Evolutionary conservation across 2,329 filamentous ascomycete genomes (phyloP), one percentile per base, ranked within the genome.

Genomic region (Colletotrichum eleusines): DNA sequence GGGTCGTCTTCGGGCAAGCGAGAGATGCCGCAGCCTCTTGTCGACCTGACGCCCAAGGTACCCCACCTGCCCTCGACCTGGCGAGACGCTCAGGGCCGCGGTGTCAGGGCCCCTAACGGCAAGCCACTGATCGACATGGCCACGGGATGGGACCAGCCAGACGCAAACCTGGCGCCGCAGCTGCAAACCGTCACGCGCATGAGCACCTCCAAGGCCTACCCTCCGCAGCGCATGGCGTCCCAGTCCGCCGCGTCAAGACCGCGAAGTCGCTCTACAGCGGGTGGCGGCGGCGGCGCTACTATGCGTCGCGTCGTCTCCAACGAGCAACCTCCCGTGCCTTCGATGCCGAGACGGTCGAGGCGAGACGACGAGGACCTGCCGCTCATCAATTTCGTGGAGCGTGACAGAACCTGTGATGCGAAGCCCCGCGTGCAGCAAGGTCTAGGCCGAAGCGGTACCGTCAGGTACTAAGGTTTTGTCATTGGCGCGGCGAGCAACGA

Each of bases 1-100:
- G 68, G 63, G 20, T 69, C 72, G 6, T 69, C 70, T 42, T 44
- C 77, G 62, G 76, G 79, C 63, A 74, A 77, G 58, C 76, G 73
- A 26, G 66, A 80, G 14, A 78, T 76, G 75, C 84, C 85, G 3
- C 89, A 89, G 72, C 91, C 92, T 1, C 84, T 94, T 7, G 81
- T 94, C 38, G 92, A 93, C 75, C 84, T 94, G 50, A 90, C 89
- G 0, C 89, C 90, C 0, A 83, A 85, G 59, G 92, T 91, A 76
- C 84, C 86, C 60, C 90, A 92, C 72, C 86, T 90, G 8, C 90
- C 90, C 23, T 85, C 91, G 78, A 85, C 86, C 76, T 80, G 83
- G 63, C 84, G 83, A 57, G 86, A 87, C 59, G 83, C 85, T 20
- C 86, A 85, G 70, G 89, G 88, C 5, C 81, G 80, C 54, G 84